These are phyloP conservation scores for Forsythia suspensa DNA, from an alignment of 257 asterid genomes.

Conservation along the genomic window DNA sequence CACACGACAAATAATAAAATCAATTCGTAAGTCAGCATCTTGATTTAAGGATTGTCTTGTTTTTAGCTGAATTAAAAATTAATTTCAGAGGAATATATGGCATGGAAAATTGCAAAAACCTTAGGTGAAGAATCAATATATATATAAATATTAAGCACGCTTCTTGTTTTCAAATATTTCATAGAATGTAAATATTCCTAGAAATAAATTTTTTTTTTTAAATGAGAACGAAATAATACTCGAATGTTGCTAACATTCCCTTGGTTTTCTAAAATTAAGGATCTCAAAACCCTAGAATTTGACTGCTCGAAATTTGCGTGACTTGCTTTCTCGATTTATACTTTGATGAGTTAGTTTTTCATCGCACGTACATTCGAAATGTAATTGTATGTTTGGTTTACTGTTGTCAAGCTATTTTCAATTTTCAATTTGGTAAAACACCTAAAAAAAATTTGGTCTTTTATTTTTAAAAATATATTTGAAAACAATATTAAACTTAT, in stretches of 20 bases:
- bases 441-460: no score
- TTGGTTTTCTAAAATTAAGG: constrained; percentile 20
- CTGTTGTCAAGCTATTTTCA: no score
- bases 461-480: no score
- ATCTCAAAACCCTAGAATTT: constrained; percentile 26
- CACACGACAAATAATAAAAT: neutral
- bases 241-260: constrained; percentile 22
- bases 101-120: constrained; percentile 19
- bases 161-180: neutral
- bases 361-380: neutral
- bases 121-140: constrained; percentile 7
- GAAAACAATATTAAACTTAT: no score
- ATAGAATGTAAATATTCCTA: neutral
- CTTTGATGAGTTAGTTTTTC: neutral
- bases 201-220: no score
- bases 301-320: constrained; percentile 13
- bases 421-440: no score
- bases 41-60: constrained; percentile 32
- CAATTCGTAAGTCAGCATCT: constrained; percentile 22
- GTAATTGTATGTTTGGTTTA: neutral
- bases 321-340: neutral
- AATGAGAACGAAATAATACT: neutral
- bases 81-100: constrained; percentile 20
- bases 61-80: constrained; percentile 17
- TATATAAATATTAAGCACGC: neutral